Percentiles rank a stretch among this genome's conserved stretches.
Evolutionary conservation across 2,329 filamentous ascomycete species (phyloP).

Genomic region (Plenodomus biglobosus): DNA sequence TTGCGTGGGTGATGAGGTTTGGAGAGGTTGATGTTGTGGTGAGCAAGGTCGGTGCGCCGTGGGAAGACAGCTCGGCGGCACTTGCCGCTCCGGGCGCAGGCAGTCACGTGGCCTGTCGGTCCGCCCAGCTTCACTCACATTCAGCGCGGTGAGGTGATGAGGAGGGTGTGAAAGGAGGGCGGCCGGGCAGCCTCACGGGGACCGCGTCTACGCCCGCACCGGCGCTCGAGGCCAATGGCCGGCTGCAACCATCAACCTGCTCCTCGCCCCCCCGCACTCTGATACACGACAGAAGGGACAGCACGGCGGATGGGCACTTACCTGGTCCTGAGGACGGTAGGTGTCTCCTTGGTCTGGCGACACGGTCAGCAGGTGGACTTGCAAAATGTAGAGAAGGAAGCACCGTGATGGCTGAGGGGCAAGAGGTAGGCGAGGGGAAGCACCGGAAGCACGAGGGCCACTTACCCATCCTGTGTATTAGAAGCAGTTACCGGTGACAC

Average conservation of each 20-base stretch:
- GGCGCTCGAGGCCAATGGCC: neutral
- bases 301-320: slow-evolving; percentile 16
- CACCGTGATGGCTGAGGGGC: slow-evolving; percentile 28
- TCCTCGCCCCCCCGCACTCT: slow-evolving; percentile 1
- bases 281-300: slow-evolving; percentile 5
- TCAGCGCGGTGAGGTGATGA: too few species aligned
- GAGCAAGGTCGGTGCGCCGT: slow-evolving; percentile 11
- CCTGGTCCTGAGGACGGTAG: slow-evolving; percentile 28
- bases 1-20: slow-evolving; percentile 31
- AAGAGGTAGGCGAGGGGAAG: slow-evolving; percentile 20
- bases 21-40: slow-evolving; percentile 20
- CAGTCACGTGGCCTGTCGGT: slow-evolving; percentile 16
- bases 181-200: too few species aligned
- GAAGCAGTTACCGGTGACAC: slow-evolving; percentile 27
- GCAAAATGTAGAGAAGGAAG: slow-evolving; percentile 20
- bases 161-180: too few species aligned
- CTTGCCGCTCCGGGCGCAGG: slow-evolving; percentile 17
- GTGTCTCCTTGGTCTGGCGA: slow-evolving; percentile 26
- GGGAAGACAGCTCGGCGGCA: slow-evolving; percentile 19
- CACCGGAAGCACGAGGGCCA: slow-evolving; percentile 20
- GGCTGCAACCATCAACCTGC: slow-evolving; percentile 4
- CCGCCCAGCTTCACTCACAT: too few species aligned
- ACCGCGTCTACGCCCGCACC: neutral
- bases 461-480: slow-evolving; percentile 36
- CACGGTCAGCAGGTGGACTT: slow-evolving; percentile 21